Evolutionary conservation across 208 protist genomes (phyloP), one percentile per base, ranked within the genome.

Genomic region (Crithidia brevicula): DNA sequence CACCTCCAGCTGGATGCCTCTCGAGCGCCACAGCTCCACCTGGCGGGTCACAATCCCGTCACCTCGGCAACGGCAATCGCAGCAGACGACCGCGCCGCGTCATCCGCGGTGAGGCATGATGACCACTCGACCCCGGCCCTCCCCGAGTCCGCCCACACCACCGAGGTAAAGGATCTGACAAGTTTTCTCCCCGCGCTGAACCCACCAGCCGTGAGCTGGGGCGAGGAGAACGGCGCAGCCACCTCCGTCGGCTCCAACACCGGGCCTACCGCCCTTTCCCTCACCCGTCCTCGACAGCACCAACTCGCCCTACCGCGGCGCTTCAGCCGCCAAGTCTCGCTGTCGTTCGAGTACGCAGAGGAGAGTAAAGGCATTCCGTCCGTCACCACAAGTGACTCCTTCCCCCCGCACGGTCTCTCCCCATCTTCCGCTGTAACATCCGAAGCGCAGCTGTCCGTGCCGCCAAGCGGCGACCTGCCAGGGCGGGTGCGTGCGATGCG

Each of bases 331-430:
- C 57, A 51, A 18, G 28, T 40, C 25, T 63, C 57, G 15, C 42
- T 63, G 5, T 63, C 57, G 18, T 63, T 50, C 11, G 57, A 63
- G 1, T 63, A 51, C 42, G 57, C 42, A 8, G 57, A 63, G 40
- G 57, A 63, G 15, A 43, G 52, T 5, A 63, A 63, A 42, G 18
- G 7, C 20, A 27, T 1, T 5, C 28, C 42, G 4, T 62, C 56
- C 28, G 22, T 18, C 8, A 40, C 57, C 3, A 63, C 49, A 27
- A 63, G 42, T 42, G 57, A 63, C 38, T 50, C 57, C 18, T 22
- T 63, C 13, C 42, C 57, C 28, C 27, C 27, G 18, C 57, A 63
- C 40, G 57, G 42, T 18, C 57, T 63, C 57, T 63, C 57, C 3
- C 40, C 42, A 3, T 52, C 57, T 30, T 63, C 57, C 13, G 57